Base-by-base conservation (phyloP, 2,329 filamentous ascomycete species). In the Colletotrichum sp. region DNA sequence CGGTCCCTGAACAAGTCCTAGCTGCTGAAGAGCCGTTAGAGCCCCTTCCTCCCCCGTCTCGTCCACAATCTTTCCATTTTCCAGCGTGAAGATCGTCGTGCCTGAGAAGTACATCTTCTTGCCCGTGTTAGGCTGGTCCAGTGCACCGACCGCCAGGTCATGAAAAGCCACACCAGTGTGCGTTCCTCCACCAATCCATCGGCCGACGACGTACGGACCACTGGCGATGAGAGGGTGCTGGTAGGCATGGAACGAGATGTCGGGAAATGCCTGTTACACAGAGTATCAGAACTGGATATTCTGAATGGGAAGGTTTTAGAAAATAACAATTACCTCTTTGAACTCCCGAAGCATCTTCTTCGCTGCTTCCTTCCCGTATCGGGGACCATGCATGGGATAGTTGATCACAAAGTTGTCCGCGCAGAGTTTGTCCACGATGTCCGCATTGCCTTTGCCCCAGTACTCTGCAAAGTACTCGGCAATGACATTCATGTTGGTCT, bases 151-250 rank as follows among this genome's bases (percentile, higher is more conserved):
- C 44, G 44, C 44, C 44, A 49, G 44, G n/a, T 49, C 10, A 49
- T 49, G 44, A 49, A 49, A 49, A 49, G 44, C 44, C 44, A 49
- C n/a, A 49, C 44, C 44, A 49, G n/a, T 21, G 44, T 49, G 44
- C n/a, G 44, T 49, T 49, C 44, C 44, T 49, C 44, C 44, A n/a
- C 44, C 44, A n/a, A 49, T 49, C 44, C 44, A 49, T 49, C 44
- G 16, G 9, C 44, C 44, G 4, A 49, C 44, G 15, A 49, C 44
- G n/a, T 49, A 49, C 8, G 44, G n/a, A 12, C 44, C n/a, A n/a
- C 44, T 49, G 44, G 44, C n/a, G 15, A 49, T 49, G n/a, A 32
- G 75, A 76, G 52, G 76, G 81, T 49, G 44, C 6, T 49, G 44
- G 10, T 21, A 49, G n/a, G 44, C 44, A 49, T 49, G 44, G 6